Evolutionary conservation across 2,329 filamentous ascomycete species (phyloP), one percentile per base, ranked within the genome.

Genomic region (Acarospora socialis): DNA sequence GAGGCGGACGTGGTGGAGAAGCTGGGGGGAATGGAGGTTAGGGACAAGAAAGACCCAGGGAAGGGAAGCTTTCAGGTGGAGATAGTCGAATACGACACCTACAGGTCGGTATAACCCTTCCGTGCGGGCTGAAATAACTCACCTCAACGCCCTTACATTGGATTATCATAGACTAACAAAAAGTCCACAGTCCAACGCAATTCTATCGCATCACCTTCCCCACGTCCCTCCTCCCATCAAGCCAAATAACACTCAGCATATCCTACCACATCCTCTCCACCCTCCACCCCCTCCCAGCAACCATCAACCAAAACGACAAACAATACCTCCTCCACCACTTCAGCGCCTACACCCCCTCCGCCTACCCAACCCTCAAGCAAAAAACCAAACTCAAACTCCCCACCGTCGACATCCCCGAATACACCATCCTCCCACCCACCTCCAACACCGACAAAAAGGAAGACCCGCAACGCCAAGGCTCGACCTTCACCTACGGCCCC

Each of bases 341-440:
- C 63, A 87, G 81, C 39, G 80, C 81, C 43, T 93, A 92, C 58
- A 70, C 68, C 28, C 77, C 77, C 10, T 92, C 82, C 7, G 77
- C 79, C 39, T 98, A 98, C 62, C 61, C 68, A 12, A 94, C 84
- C 9, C 56, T 71, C 48, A 93, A 93, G 63, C 90, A 98, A 56
- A 94, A 94, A 72, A 95, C 90, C 22, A 93, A 95, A 59, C 60
- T 98, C 59, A 94, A 94, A 64, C 76, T 92, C 46, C 70, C 81
- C 28, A 78, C 73, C 33, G 61, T 69, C 41, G 77, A 81, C 46
- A 68, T 93, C 17, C 80, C 84, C 35, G 83, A 94, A 51, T 92
- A 82, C 57, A 93, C 83, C 33, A 76, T 71, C 41, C 68, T 92
- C 12, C 65, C 69, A 13, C 57, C 61, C 7, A 55, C 67, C 28